phyloP scores from a whole-genome alignment of 129 eudicot genomes.

The Pittosporum tobira region DNA sequence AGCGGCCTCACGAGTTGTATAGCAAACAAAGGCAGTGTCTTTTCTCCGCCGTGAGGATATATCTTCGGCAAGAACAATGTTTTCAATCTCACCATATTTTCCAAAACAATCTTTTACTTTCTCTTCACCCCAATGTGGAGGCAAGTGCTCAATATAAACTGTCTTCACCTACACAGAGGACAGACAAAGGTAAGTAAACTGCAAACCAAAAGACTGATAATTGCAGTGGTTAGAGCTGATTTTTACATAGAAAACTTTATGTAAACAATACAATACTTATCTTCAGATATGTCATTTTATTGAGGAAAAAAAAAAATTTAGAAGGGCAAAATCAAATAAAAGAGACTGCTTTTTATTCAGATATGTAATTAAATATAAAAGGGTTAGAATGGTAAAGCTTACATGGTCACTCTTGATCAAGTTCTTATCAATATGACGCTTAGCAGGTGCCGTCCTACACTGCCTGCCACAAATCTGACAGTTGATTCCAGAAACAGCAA shows the following conservation, averaged over 20 bases:
- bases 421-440: conserved; percentile 51
- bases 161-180: conserved; percentile 43
- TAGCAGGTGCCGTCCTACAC: conserved; percentile 44
- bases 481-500: conserved; percentile 14
- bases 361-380: too few relatives aligned
- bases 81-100: conserved; percentile 67
- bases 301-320: too few relatives aligned
- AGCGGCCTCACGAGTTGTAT: conserved; percentile 57
- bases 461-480: conserved; percentile 58
- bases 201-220: not conserved
- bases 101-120: conserved; percentile 42
- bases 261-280: conserved; percentile 11
- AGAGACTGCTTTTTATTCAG: too few relatives aligned
- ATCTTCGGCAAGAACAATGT: conserved; percentile 56
- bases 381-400: too few relatives aligned
- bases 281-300: too few relatives aligned
- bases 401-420: conserved; percentile 72
- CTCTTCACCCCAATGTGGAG: conserved; percentile 60
- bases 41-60: conserved; percentile 46
- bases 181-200: conserved; percentile 3
- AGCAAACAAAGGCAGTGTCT: conserved; percentile 65
- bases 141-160: conserved; percentile 55
- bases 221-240: not conserved
- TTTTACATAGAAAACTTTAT: too few relatives aligned
- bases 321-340: too few relatives aligned